A percentile compares a stretch with the other conserved stretches of the same genome.
Evolutionary conservation across 768 basidiomycete species (phyloP).

Genomic region (Lentinula edodes): DNA sequence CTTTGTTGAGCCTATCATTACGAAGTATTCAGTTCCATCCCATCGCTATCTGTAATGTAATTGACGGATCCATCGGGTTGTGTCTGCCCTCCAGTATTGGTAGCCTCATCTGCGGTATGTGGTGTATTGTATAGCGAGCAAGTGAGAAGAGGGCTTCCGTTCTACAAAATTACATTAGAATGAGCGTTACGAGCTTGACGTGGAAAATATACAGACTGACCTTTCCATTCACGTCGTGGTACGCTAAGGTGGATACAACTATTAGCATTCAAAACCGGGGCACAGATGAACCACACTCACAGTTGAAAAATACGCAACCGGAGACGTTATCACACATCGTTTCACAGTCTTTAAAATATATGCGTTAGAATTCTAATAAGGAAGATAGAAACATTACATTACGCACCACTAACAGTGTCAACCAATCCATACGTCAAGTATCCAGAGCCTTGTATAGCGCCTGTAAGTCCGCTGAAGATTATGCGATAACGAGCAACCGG

Average conservation of each 20-base stretch:
- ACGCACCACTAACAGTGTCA: conserved; percentile 23
- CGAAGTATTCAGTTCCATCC: conserved; percentile 24
- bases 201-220: conserved; percentile 10
- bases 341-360: too few species aligned
- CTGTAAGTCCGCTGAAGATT: conserved; percentile 20
- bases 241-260: conserved; percentile 15
- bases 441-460: conserved; percentile 25
- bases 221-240: conserved; percentile 31
- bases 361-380: conserved; percentile 13
- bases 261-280: background rate
- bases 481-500: too few species aligned
- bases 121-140: background rate
- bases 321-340: conserved; percentile 15
- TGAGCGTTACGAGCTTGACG: background rate
- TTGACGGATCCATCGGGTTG: too few species aligned
- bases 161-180: conserved; percentile 16
- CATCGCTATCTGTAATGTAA: conserved; percentile 34
- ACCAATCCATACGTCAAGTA: conserved; percentile 31
- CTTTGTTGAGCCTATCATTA: too few species aligned
- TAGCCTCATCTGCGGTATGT: too few species aligned
- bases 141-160: conserved; percentile 28
- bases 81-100: too few species aligned
- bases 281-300: conserved; percentile 14
- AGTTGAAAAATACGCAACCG: conserved; percentile 27
- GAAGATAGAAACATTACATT: conserved; percentile 18